Evolutionary conservation across 164 flowering plant genomes (phyloP).

Genomic region (Litsea cubeba): DNA sequence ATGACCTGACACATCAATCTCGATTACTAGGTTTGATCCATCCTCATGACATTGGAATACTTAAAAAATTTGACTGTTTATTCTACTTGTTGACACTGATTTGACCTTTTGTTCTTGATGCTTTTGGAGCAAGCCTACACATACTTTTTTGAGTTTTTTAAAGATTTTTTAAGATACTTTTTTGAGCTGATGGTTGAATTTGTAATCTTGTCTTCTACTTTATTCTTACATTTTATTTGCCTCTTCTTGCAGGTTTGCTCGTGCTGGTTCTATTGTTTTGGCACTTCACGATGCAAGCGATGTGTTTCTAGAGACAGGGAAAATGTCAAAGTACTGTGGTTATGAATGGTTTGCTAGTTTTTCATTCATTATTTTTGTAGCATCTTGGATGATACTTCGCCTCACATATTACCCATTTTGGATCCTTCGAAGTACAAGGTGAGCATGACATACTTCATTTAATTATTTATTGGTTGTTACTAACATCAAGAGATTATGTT

Average conservation of each 20-base stretch:
- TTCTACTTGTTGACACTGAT: neutral
- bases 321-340: constrained; percentile 91
- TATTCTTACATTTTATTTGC: neutral
- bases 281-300: constrained; percentile 99
- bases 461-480: neutral
- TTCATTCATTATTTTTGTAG: constrained; percentile 65
- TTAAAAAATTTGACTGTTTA: neutral
- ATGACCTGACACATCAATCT: neutral
- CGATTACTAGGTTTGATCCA: neutral
- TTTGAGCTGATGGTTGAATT: no score
- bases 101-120: neutral
- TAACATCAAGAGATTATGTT: neutral
- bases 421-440: constrained; percentile 95
- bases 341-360: constrained; percentile 65
- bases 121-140: neutral
- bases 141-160: no score
- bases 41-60: neutral
- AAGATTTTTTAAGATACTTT: no score
- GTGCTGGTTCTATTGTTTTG: constrained; percentile 85
- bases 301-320: constrained; percentile 82
- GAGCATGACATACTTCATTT: constrained; percentile 11
- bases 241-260: constrained; percentile 65
- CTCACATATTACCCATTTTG: constrained; percentile 84
- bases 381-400: constrained; percentile 81
- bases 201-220: neutral